phyloP scores from a whole-genome alignment of 129 eudicot genomes.

The Centella asiatica region DNA sequence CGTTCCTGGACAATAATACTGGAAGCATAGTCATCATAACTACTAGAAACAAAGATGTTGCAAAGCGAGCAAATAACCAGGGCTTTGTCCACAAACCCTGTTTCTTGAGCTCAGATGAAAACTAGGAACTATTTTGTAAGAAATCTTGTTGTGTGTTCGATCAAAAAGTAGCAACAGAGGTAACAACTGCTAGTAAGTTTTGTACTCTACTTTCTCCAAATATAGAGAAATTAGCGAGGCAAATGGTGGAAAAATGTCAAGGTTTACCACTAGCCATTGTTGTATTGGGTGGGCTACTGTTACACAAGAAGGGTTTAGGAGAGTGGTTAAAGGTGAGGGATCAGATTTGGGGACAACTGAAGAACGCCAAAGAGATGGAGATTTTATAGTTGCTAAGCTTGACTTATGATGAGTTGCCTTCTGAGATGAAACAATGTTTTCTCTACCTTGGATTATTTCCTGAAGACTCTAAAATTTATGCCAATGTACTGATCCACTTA shows the following conservation, averaged over 20 bases:
- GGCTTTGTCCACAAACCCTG: not conserved
- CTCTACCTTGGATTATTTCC: constrained; percentile 13
- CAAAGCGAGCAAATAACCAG: not conserved
- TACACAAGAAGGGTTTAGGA: not conserved
- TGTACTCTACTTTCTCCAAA: too few species aligned
- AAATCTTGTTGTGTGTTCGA: too few species aligned
- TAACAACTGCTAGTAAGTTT: too few species aligned
- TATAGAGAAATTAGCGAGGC: not conserved
- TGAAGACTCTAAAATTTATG: not conserved
- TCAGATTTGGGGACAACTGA: not conserved
- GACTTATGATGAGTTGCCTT: constrained; percentile 1
- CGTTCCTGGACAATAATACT: constrained; percentile 1
- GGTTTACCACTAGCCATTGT: constrained; percentile 11
- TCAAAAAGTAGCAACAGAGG: too few species aligned
- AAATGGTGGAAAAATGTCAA: constrained; percentile 4
- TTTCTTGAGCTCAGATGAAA: not conserved
- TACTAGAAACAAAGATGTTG: constrained; percentile 3
- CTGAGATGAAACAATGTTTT: not conserved
- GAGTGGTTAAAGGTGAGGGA: not conserved
- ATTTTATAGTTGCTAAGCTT: not conserved
- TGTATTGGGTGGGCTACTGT: not conserved
- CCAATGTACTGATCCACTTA: not conserved
- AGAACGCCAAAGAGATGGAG: not conserved
- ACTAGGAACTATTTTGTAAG: not conserved
- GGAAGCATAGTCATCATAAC: constrained; percentile 21